Percentiles rank a stretch among this genome's conserved stretches.
These are phyloP conservation scores for Falciphora oryzae DNA, from an alignment of 2,329 filamentous ascomycete species.

Conservation along the genomic window DNA sequence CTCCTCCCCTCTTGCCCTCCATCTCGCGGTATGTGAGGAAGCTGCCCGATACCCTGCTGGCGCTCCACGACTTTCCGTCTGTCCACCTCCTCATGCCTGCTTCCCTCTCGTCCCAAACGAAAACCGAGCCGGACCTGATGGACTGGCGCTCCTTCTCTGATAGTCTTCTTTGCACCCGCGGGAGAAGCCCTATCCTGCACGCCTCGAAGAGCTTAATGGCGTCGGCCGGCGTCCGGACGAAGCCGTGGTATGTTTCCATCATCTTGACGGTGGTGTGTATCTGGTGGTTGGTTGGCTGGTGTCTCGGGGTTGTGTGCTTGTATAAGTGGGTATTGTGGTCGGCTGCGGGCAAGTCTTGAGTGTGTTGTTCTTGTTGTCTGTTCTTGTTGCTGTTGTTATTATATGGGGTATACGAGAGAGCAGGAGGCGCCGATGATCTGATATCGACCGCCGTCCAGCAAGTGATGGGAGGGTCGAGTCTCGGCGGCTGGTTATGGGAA, in stretches of 20 bases:
- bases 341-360: background rate
- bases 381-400: background rate
- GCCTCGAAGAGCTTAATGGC: slow-evolving; percentile 99
- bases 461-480: no score
- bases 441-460: no score
- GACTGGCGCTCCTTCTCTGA: slow-evolving; percentile 97
- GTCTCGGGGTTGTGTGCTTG: background rate
- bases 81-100: slow-evolving; percentile 98
- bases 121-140: slow-evolving; percentile 94
- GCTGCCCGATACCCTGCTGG: slow-evolving; percentile 92
- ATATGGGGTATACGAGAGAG: background rate
- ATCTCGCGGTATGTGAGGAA: slow-evolving; percentile 97
- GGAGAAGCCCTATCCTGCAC: slow-evolving; percentile 81
- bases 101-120: slow-evolving; percentile 99
- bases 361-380: slow-evolving; percentile 1
- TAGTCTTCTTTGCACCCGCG: slow-evolving; percentile 83
- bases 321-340: background rate
- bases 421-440: no score
- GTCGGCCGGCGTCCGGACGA: slow-evolving; percentile 91
- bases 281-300: background rate
- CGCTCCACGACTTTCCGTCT: slow-evolving; percentile 98
- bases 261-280: slow-evolving; percentile 20
- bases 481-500: no score
- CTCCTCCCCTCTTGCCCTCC: slow-evolving; percentile 92
- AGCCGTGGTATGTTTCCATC: slow-evolving; percentile 97